These are phyloP conservation scores for Pythium aquatile DNA, from an alignment of 352 stramenopile genomes.

Conservation along the genomic window DNA sequence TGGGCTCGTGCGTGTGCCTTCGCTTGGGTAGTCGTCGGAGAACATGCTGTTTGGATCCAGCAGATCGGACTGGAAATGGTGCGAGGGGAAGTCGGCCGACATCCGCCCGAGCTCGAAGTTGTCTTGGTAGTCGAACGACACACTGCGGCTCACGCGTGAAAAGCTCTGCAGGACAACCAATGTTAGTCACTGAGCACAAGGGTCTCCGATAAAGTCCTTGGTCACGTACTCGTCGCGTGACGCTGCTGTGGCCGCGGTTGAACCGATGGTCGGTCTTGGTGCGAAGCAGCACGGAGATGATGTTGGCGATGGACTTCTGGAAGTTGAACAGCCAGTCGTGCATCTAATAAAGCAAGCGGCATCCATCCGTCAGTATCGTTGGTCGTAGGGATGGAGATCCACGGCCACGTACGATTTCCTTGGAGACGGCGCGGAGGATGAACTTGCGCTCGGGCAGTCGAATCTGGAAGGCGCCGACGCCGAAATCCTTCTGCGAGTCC, in stretches of 20 bases:
- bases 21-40: slow-evolving; percentile 57
- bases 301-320: slow-evolving; percentile 87
- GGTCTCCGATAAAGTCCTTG: background rate
- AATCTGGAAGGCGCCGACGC: slow-evolving; percentile 80
- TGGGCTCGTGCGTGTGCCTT: slow-evolving; percentile 45
- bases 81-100: slow-evolving; percentile 30
- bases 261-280: slow-evolving; percentile 54
- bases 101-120: slow-evolving; percentile 54
- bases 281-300: slow-evolving; percentile 73
- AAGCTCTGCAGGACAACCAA: slow-evolving; percentile 41
- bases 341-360: slow-evolving; percentile 47
- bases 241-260: slow-evolving; percentile 46
- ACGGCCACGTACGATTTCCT: slow-evolving; percentile 59
- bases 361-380: background rate
- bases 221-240: slow-evolving; percentile 59
- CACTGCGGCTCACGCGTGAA: slow-evolving; percentile 63
- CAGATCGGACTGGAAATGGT: slow-evolving; percentile 54
- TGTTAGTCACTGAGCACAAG: background rate
- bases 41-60: slow-evolving; percentile 31
- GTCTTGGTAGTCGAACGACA: slow-evolving; percentile 78
- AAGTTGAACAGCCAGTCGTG: slow-evolving; percentile 90
- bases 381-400: background rate
- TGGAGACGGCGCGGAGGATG: slow-evolving; percentile 75
- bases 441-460: slow-evolving; percentile 72
- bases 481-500: slow-evolving; percentile 74